phyloP scores from a whole-genome alignment of 345 rosid species.

The Mangifera indica region DNA sequence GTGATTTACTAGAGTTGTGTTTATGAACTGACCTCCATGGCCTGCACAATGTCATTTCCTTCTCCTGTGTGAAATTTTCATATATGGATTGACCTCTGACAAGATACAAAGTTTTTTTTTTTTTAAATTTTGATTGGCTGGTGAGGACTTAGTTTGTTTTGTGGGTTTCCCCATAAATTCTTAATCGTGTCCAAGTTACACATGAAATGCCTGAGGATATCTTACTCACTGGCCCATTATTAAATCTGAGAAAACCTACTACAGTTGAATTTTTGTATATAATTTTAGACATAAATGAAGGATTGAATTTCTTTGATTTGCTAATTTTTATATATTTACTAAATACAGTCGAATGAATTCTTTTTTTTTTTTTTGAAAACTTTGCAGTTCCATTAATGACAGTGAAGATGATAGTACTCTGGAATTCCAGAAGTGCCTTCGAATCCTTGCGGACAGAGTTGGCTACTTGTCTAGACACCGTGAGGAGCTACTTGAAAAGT shows the following conservation, averaged over 20 bases:
- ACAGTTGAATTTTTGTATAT: not conserved
- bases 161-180: not conserved
- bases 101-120: not conserved
- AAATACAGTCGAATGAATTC: slow-evolving; percentile 14
- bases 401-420: slow-evolving; percentile 70
- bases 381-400: slow-evolving; percentile 64
- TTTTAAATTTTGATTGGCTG: not conserved
- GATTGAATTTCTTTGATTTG: not conserved
- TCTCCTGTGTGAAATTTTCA: not conserved
- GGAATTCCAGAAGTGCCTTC: slow-evolving; percentile 72
- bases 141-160: not conserved
- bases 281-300: not conserved
- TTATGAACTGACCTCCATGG: not conserved
- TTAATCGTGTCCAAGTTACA: not conserved
- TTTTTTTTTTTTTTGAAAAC: slow-evolving; percentile 17
- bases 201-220: not conserved
- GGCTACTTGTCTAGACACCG: slow-evolving; percentile 71
- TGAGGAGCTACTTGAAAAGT: slow-evolving; percentile 76
- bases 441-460: slow-evolving; percentile 76
- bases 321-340: not conserved
- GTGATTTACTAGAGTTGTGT: slow-evolving; percentile 25
- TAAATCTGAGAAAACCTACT: not conserved
- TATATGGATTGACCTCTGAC: not conserved
- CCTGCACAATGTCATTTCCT: not conserved
- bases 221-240: not conserved